phyloP scores from a whole-genome alignment of 148 eudicot genomes.

The Chenopodium quinoa region DNA sequence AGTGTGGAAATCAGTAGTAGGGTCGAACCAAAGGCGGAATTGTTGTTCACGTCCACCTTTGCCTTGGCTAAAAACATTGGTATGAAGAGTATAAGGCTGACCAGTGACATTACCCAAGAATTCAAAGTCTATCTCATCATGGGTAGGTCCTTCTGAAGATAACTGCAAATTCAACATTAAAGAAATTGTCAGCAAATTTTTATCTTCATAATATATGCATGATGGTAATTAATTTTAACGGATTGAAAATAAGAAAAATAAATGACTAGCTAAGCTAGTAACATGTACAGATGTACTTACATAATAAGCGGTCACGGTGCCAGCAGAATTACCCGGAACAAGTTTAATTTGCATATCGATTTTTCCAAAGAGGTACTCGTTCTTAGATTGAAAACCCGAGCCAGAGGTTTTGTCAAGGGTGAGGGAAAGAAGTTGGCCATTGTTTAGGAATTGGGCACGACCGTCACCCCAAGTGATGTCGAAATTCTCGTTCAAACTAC shows the following conservation, averaged over 20 bases:
- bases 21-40: slow-evolving; percentile 42
- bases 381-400: slow-evolving; percentile 34
- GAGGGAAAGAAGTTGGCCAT: slow-evolving; percentile 33
- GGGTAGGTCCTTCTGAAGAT: slow-evolving; percentile 34
- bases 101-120: slow-evolving; percentile 37
- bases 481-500: slow-evolving; percentile 24
- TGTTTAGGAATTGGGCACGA: slow-evolving; percentile 28
- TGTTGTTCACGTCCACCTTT: slow-evolving; percentile 39
- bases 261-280: not conserved
- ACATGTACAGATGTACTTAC: slow-evolving; percentile 13
- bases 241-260: not conserved
- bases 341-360: slow-evolving; percentile 38
- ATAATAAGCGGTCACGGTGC: slow-evolving; percentile 35
- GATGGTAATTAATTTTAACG: not conserved
- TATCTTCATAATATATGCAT: no score
- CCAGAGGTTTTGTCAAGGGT: slow-evolving; percentile 31
- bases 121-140: slow-evolving; percentile 39
- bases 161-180: slow-evolving; percentile 17
- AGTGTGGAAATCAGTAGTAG: slow-evolving; percentile 37
- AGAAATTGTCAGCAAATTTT: not conserved
- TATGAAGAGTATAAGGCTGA: slow-evolving; percentile 39
- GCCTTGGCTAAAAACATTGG: slow-evolving; percentile 34
- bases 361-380: slow-evolving; percentile 30
- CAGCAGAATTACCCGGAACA: slow-evolving; percentile 37
- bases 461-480: slow-evolving; percentile 38